These are phyloP conservation scores for Fragaria nilgerrensis DNA, from an alignment of 306 rosid genomes.

Conservation along the genomic window DNA sequence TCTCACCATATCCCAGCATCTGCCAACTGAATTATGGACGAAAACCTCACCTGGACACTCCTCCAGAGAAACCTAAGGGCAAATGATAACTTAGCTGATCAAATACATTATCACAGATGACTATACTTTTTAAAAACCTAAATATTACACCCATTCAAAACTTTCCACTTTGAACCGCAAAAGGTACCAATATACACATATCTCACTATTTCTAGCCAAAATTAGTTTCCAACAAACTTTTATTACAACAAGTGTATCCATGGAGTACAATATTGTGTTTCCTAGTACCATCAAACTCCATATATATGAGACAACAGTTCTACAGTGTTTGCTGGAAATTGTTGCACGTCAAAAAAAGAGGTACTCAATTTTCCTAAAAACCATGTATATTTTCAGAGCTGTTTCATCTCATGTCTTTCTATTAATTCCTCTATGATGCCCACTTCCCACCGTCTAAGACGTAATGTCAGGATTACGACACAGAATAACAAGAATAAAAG, in stretches of 20 bases:
- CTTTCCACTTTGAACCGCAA: not conserved
- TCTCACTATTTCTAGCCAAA: not conserved
- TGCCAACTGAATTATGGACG: slow-evolving; percentile 63
- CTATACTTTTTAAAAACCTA: not conserved
- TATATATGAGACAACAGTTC: not conserved
- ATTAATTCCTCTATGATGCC: not conserved
- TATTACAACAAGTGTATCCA: not conserved
- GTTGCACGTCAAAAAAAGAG: not conserved
- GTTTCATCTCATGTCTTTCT: not conserved
- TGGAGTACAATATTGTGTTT: not conserved
- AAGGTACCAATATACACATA: not conserved
- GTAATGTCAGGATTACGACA: not conserved
- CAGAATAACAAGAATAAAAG: slow-evolving; percentile 17
- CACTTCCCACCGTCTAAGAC: not conserved
- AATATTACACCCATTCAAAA: not conserved
- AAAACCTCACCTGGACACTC: slow-evolving; percentile 69
- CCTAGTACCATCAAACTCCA: not conserved
- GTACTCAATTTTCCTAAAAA: not conserved
- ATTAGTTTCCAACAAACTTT: not conserved
- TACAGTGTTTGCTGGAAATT: not conserved
- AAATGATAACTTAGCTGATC: slow-evolving; percentile 9
- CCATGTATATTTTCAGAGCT: not conserved
- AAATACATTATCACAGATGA: not conserved
- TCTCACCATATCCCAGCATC: slow-evolving; percentile 96
- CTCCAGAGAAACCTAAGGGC: slow-evolving; percentile 75